phyloP scores from a whole-genome alignment of 345 rosid species.

The Xanthoceras sorbifolium region DNA sequence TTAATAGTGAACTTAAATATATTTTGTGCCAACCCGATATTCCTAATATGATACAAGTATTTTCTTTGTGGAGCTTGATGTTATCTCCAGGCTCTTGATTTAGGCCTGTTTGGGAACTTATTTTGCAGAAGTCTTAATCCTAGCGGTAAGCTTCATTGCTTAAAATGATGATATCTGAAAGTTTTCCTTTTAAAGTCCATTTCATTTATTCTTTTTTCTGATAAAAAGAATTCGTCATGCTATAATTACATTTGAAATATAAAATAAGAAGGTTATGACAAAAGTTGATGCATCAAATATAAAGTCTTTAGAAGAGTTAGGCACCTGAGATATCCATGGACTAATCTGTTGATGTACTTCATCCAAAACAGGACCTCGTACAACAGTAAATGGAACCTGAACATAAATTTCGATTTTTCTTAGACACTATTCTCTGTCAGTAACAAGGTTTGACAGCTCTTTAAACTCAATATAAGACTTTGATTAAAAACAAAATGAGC shows the following conservation, averaged over 20 bases:
- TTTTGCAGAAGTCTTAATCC: background rate
- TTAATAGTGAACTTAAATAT: background rate
- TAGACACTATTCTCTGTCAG: background rate
- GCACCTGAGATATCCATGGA: conserved; percentile 91
- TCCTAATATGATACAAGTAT: background rate
- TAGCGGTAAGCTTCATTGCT: background rate
- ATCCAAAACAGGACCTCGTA: conserved; percentile 80
- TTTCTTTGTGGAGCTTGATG: background rate
- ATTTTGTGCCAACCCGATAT: background rate
- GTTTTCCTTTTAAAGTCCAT: background rate
- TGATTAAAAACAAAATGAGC: conserved; percentile 10
- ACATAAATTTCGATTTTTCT: conserved; percentile 23
- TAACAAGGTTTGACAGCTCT: conserved; percentile 2
- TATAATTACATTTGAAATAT: background rate
- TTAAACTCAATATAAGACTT: background rate
- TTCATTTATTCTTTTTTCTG: background rate
- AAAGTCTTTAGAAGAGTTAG: conserved; percentile 7
- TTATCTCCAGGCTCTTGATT: background rate
- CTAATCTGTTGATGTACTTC: conserved; percentile 78
- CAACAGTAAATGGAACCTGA: conserved; percentile 61
- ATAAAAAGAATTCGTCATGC: background rate
- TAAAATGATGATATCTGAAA: background rate
- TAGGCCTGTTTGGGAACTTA: conserved; percentile 2
- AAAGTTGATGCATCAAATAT: conserved; percentile 14
- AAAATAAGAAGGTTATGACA: conserved; percentile 6